Evolutionary conservation across 176 grass and related monocot species (phyloP).

Genomic region (Carex parvula): DNA sequence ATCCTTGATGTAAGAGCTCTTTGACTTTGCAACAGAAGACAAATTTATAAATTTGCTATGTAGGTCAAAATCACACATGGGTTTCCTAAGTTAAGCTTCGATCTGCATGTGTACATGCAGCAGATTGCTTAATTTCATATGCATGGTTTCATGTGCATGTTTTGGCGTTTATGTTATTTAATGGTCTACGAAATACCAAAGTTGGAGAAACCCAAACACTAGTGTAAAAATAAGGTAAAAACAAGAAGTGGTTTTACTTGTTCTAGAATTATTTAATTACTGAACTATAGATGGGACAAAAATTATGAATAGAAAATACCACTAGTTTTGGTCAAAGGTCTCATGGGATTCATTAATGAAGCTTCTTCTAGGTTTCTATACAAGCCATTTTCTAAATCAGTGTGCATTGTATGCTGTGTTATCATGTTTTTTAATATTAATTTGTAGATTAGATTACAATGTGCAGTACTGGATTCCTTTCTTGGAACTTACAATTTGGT

Average conservation of each 20-base stretch:
- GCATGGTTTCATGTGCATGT: constrained; percentile 1
- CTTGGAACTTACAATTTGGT: neutral
- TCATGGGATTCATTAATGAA: constrained; percentile 47
- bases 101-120: constrained; percentile 11
- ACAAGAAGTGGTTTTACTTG: neutral
- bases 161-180: constrained; percentile 20
- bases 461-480: constrained; percentile 23
- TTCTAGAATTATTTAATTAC: neutral
- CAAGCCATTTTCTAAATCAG: constrained; percentile 32
- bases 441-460: constrained; percentile 35
- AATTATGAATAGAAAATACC: constrained; percentile 3
- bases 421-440: constrained; percentile 23
- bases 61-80: constrained; percentile 20
- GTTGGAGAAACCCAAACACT: constrained; percentile 15
- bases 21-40: constrained; percentile 28
- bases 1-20: constrained; percentile 21
- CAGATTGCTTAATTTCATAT: constrained; percentile 1
- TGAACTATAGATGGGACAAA: constrained; percentile 17
- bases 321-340: constrained; percentile 24
- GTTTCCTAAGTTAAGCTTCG: constrained; percentile 22
- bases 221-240: neutral
- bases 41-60: neutral
- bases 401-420: constrained; percentile 27
- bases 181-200: neutral
- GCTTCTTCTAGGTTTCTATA: constrained; percentile 38